These are phyloP conservation scores for Rhizophagus sp. DNA, from an alignment of 192 early-diverging fungal species.

Conservation along the genomic window DNA sequence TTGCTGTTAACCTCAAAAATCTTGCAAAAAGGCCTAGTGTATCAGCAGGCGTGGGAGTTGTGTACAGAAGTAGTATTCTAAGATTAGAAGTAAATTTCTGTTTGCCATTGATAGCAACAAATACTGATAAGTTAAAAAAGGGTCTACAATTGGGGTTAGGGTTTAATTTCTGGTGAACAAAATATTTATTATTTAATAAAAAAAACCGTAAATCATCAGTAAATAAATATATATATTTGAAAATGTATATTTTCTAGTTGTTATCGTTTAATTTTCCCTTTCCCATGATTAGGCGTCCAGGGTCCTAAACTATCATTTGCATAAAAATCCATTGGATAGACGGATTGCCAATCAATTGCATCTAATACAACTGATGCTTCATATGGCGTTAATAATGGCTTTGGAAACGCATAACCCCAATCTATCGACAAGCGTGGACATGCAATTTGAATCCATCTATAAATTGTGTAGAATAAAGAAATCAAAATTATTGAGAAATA, in stretches of 20 bases:
- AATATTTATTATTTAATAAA: neutral
- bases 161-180: slow-evolving; percentile 70
- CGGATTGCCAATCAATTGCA: slow-evolving; percentile 73
- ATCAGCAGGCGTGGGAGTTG: slow-evolving; percentile 80
- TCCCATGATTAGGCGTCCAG: slow-evolving; percentile 91
- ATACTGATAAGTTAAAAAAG: slow-evolving; percentile 65
- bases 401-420: slow-evolving; percentile 96
- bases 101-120: slow-evolving; percentile 68
- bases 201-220: neutral
- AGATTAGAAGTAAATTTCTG: slow-evolving; percentile 92
- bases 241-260: neutral
- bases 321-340: slow-evolving; percentile 99
- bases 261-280: slow-evolving; percentile 10
- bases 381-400: slow-evolving; percentile 91
- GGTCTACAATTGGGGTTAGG: slow-evolving; percentile 90
- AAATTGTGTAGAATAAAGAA: neutral
- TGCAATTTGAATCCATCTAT: slow-evolving; percentile 91
- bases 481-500: neutral
- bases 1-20: slow-evolving; percentile 38
- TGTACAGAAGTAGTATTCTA: slow-evolving; percentile 81
- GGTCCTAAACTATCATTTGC: slow-evolving; percentile 85
- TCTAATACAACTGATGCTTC: slow-evolving; percentile 90
- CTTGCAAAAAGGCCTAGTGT: slow-evolving; percentile 66
- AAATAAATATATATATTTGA: neutral
- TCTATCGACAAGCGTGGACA: slow-evolving; percentile 98